Evolutionary conservation across 352 stramenopile species (phyloP).

Genomic region (Plasmopara viticola): DNA sequence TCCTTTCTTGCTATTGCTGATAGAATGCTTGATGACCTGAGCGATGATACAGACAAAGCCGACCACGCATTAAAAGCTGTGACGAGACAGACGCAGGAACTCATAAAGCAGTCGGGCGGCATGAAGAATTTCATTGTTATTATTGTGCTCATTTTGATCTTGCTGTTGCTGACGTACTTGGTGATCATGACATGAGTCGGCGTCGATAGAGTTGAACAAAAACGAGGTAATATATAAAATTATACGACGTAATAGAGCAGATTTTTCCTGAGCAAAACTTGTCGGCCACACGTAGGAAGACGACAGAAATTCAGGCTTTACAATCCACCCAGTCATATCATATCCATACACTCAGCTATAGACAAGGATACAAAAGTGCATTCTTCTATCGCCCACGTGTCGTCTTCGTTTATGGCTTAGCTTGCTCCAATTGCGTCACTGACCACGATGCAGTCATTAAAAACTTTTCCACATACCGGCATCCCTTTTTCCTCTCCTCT

Average conservation of each 20-base stretch:
- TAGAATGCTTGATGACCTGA: conserved; percentile 83
- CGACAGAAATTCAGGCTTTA: conserved; percentile 27
- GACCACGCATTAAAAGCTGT: conserved; percentile 64
- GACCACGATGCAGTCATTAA: conserved; percentile 4
- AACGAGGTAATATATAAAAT: conserved; percentile 22
- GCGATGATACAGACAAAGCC: conserved; percentile 75
- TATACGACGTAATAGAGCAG: conserved; percentile 4
- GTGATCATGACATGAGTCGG: conserved; percentile 79
- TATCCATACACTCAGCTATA: conserved; percentile 29
- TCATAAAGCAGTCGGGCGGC: conserved; percentile 79
- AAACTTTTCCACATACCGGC: conserved; percentile 1
- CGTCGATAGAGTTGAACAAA: conserved; percentile 1
- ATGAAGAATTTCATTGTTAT: conserved; percentile 86
- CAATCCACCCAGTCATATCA: conserved; percentile 38
- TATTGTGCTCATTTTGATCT: conserved; percentile 77
- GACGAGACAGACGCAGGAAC: conserved; percentile 82
- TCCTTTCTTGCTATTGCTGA: conserved; percentile 7
- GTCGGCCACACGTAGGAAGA: conserved; percentile 5
- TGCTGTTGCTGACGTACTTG: conserved; percentile 82
- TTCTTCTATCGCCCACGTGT: conserved; percentile 22
- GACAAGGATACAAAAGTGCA: conserved; percentile 5
- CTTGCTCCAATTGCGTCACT: conserved; percentile 3
- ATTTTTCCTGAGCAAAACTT: too few relatives aligned
- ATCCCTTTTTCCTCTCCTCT: conserved; percentile 5
- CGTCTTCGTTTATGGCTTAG: conserved; percentile 10